These are phyloP conservation scores for Coemansia sp. DNA, from an alignment of 192 early-diverging fungal species.

Conservation along the genomic window DNA sequence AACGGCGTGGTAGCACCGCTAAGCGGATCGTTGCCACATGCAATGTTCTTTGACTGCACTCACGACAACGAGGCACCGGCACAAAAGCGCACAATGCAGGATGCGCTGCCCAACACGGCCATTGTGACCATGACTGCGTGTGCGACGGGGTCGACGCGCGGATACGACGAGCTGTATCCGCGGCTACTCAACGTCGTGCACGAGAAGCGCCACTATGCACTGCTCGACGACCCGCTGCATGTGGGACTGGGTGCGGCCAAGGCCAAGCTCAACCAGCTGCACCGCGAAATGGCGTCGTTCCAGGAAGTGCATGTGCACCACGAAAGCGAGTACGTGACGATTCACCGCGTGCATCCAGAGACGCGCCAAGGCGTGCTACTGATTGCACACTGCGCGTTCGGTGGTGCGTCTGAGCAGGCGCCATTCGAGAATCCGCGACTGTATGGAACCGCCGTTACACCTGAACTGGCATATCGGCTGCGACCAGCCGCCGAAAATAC, in stretches of 20 bases:
- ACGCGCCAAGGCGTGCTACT: constrained; percentile 89
- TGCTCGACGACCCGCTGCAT: constrained; percentile 54
- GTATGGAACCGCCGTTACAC: constrained; percentile 54
- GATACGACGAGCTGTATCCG: constrained; percentile 95
- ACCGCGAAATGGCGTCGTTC: constrained; percentile 79
- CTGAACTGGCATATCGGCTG: constrained; percentile 58
- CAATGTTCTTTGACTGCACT: constrained; percentile 98
- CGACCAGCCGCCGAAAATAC: constrained; percentile 36
- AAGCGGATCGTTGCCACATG: constrained; percentile 79
- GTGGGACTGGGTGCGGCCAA: constrained; percentile 66
- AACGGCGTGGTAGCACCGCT: constrained; percentile 63
- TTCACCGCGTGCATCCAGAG: constrained; percentile 88
- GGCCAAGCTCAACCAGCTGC: constrained; percentile 67
- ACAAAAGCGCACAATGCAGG: constrained; percentile 84
- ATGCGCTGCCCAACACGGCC: constrained; percentile 89
- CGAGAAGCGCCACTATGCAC: constrained; percentile 75
- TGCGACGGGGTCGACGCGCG: constrained; percentile 94
- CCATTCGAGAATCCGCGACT: constrained; percentile 58
- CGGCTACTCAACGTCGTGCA: constrained; percentile 81
- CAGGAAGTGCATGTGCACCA: constrained; percentile 95
- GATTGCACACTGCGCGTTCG: constrained; percentile 85
- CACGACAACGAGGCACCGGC: constrained; percentile 97
- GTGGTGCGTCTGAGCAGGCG: constrained; percentile 28
- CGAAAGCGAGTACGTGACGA: constrained; percentile 88
- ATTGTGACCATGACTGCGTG: constrained; percentile 85